Base-by-base conservation (phyloP, 2,329 filamentous ascomycete species). In the Phialophora verrucosa region DNA sequence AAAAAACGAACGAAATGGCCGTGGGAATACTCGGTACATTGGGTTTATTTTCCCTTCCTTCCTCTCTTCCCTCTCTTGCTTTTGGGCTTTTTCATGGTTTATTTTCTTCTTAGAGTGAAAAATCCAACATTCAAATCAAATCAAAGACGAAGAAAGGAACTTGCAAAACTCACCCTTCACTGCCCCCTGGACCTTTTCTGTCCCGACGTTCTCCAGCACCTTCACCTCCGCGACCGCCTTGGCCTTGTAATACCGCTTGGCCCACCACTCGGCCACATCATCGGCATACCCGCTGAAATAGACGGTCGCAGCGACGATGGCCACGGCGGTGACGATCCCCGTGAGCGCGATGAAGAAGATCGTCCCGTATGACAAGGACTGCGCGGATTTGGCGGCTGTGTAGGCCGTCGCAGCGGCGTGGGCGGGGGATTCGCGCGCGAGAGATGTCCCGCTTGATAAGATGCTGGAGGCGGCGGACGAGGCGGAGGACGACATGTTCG, bases 181-280 rank as follows among this genome's bases (percentile, higher is more conserved):
- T 42, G 32, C 44, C 11, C 61, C 54, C 44, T 69, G 47, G n/a
- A 67, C 61, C 25, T 62, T 62, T 32, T 65, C 67, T 25, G 51
- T 42, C 20, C 65, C 65, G 10, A 63, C 57, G 23, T 70, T 64
- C 57, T 68, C 59, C 7, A 71, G 47, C 49, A 65, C 63, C 49
- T 68, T 68, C 44, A 65, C 63, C 63, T 69, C 59, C 27, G 62
- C 67, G 44, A 63, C 38, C n/a, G 62, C 67, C 47, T 69, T 67
- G 44, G 56, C 67, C 53, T 65, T 65, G 65, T 67, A 69, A 50
- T 69, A 69, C 23, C 60, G 59, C 38, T 69, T 67, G 32, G 65
- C 67, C 32, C 42, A 61, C 64, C 64, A 69, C 29, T 62, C 62
- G 3, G 59, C 65, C 1, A 67, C 58, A 25, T 69, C 65, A 29